Base-by-base conservation (phyloP, 805 yeast genomes). In the Candida stauntonica region DNA sequence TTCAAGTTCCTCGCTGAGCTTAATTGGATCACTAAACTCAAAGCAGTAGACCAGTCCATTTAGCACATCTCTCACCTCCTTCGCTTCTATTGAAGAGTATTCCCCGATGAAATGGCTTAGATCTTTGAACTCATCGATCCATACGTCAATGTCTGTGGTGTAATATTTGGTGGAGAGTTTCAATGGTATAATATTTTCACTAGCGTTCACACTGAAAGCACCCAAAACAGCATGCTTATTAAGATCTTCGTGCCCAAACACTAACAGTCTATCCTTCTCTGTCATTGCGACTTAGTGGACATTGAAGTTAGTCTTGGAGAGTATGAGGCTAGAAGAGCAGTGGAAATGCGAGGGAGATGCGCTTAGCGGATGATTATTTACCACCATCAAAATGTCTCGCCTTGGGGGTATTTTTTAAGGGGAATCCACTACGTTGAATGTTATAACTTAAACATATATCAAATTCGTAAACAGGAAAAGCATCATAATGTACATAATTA, bases 101-200 rank as follows among this genome's bases (percentile, higher is more conserved):
- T 40, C 42, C 3, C 5, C 13, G 6, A 41, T 27, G 75, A 79
- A 75, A 11, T 50, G 46, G 5, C 35, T 33, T 24, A 58, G 31
- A 15, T 36, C 34, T 5, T 39, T 44, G 14, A 28, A 26, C n/a
- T 46, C 51, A 26, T 65, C 67, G 5, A 63, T 42, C 39, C 63
- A 56, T 0, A 61, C 43, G 18, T 59, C 63, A 13, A 54, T 50
- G 1, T 35, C 36, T 0, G 55, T 45, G n/a, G 52, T 48, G 36
- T 58, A 63, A 42, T 65, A 64, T 41, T 57, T 60, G 7, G 58
- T 63, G 9, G 36, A 42, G 54, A 67, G 53, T 5, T 15, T 20
- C 2, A 60, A 33, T 14, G 42, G 16, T 2, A 33, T 29, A 13
- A 44, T 44, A 27, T 28, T 39, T 4, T 13, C 18, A 33, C 35